Evolutionary conservation across 83 land plant genomes (phyloP).

Genomic region (Diphasiastrum complanatum): DNA sequence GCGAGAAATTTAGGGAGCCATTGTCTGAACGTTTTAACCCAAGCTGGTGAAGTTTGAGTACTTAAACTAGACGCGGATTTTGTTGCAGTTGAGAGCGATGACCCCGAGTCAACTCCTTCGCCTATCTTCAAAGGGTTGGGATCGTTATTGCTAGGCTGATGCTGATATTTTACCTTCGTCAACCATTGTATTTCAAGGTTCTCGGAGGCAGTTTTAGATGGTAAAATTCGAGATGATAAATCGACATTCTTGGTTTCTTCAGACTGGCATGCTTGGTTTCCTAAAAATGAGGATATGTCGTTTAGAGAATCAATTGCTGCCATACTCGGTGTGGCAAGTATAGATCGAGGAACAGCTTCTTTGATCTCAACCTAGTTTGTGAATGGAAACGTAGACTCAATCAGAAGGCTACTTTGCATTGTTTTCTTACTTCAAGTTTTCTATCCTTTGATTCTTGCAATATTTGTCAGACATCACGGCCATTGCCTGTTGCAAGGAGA

Average conservation of each 20-base stretch:
- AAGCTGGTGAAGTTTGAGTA: slow-evolving; percentile 14
- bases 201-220: not conserved
- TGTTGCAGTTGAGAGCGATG: not conserved
- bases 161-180: not conserved
- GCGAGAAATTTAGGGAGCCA: slow-evolving; percentile 58
- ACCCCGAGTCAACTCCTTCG: not conserved
- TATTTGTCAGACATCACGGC: not conserved
- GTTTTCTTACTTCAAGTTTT: not conserved
- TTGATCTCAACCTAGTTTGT: slow-evolving; percentile 50
- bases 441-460: not conserved
- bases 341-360: slow-evolving; percentile 40
- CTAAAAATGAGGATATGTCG: not conserved
- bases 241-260: slow-evolving; percentile 10
- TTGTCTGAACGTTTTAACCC: slow-evolving; percentile 46
- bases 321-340: slow-evolving; percentile 16
- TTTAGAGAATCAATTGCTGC: slow-evolving; percentile 3
- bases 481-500: too few relatives aligned
- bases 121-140: not conserved
- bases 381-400: not conserved
- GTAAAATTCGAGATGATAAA: too few relatives aligned
- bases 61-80: slow-evolving; percentile 10
- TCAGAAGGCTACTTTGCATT: not conserved
- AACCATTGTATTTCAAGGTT: not conserved
- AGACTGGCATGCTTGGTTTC: slow-evolving; percentile 1
- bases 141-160: not conserved